Evolutionary conservation across 2,329 filamentous ascomycete genomes (phyloP).

Genomic region (Neospermospora avenae): DNA sequence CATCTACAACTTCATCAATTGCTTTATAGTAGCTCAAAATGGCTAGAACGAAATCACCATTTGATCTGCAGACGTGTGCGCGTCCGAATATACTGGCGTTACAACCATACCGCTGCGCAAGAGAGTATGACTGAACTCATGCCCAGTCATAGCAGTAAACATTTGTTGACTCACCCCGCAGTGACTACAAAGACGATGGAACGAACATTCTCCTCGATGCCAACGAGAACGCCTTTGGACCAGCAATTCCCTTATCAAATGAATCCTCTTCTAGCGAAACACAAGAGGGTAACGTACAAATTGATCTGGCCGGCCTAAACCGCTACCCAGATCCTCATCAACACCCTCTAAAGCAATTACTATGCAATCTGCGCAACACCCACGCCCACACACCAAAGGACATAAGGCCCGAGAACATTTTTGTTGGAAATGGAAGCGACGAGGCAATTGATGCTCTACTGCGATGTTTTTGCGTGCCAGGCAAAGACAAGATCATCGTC

Average conservation of each 20-base stretch:
- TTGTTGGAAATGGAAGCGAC: conserved; percentile 93
- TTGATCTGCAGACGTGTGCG: conserved; percentile 71
- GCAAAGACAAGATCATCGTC: conserved; percentile 83
- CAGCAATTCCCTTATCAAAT: conserved; percentile 58
- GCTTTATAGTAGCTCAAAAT: conserved; percentile 17
- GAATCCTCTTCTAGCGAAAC: conserved; percentile 41
- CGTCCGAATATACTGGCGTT: conserved; percentile 73
- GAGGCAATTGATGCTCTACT: conserved; percentile 95
- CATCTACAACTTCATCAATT: conserved; percentile 5
- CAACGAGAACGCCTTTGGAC: conserved; percentile 96
- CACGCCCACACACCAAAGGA: conserved; percentile 71
- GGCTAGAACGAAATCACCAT: conserved; percentile 48
- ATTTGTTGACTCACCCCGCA: conserved; percentile 42
- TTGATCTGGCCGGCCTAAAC: conserved; percentile 81
- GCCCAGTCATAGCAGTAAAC: not conserved
- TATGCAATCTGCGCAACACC: conserved; percentile 85
- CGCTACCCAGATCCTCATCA: conserved; percentile 98
- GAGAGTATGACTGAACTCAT: conserved; percentile 62
- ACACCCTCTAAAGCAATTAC: conserved; percentile 74
- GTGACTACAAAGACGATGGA: conserved; percentile 98
- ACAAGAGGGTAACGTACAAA: conserved; percentile 41
- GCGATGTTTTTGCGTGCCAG: conserved; percentile 87
- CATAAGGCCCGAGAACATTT: conserved; percentile 78
- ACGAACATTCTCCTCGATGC: conserved; percentile 94
- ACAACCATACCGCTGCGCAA: conserved; percentile 75